These are phyloP conservation scores for Solanum rostratum DNA, from an alignment of 257 asterid genomes.

Conservation along the genomic window DNA sequence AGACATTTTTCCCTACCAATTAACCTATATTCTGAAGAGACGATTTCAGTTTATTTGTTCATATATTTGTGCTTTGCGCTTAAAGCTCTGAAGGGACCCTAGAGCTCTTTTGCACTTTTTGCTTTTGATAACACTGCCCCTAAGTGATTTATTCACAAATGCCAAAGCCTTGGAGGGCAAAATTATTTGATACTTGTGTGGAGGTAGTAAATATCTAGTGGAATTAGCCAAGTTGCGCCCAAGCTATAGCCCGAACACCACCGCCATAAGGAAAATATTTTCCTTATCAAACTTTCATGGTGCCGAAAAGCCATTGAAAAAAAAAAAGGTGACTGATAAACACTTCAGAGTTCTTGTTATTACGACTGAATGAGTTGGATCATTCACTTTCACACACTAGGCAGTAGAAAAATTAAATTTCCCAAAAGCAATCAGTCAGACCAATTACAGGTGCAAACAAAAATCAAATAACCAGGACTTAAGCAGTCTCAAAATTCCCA, in stretches of 20 bases:
- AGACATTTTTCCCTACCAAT: no score
- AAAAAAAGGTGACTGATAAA: neutral
- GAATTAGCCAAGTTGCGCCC: neutral
- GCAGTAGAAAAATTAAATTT: neutral
- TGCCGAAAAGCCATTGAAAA: neutral
- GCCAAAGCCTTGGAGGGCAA: neutral
- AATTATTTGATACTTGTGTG: neutral
- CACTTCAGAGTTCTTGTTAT: neutral
- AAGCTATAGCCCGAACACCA: neutral
- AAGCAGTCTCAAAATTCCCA: neutral
- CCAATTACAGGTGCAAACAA: neutral
- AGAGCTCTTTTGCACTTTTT: no score
- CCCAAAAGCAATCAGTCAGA: neutral
- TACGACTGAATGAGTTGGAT: neutral
- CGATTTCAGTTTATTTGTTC: no score
- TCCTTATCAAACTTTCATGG: neutral
- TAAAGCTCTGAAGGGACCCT: no score
- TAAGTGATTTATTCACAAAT: neutral
- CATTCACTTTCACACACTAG: neutral
- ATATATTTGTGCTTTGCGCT: no score
- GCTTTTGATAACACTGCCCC: neutral
- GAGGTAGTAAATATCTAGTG: neutral
- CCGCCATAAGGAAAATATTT: neutral
- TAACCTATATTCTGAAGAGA: no score
- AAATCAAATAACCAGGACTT: neutral